phyloP scores from a whole-genome alignment of 495 filamentous ascomycete species.

The Paragyromitra xinjiangensis region DNA sequence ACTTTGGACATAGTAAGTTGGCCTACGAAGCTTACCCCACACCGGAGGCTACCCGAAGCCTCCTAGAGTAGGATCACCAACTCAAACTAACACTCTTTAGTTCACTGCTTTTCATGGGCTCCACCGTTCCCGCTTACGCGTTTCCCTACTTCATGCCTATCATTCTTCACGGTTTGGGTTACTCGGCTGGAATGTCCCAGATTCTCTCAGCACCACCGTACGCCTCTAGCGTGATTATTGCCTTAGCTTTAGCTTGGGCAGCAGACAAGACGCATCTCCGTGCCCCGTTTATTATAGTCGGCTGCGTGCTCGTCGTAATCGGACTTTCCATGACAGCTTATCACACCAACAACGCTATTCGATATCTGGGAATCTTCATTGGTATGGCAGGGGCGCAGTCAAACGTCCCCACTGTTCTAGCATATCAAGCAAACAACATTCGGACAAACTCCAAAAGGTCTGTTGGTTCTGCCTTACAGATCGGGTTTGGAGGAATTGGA shows the following conservation, averaged over 20 bases:
- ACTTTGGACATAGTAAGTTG: conserved; percentile 59
- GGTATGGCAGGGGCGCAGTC: conserved; percentile 65
- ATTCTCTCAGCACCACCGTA: conserved; percentile 63
- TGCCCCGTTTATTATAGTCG: conserved; percentile 65
- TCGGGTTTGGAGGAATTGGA: conserved; percentile 67
- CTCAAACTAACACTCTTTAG: conserved; percentile 31
- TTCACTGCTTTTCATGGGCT: conserved; percentile 62
- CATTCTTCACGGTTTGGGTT: conserved; percentile 66
- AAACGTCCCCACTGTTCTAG: conserved; percentile 66
- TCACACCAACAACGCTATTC: conserved; percentile 60
- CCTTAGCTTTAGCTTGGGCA: conserved; percentile 61
- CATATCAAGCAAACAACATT: conserved; percentile 73
- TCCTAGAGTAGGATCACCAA: neutral
- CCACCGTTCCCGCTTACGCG: conserved; percentile 63
- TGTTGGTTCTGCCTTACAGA: conserved; percentile 58
- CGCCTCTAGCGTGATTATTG: conserved; percentile 59
- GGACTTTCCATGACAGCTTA: conserved; percentile 68
- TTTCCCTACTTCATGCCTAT: conserved; percentile 65
- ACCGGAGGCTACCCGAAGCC: too few species aligned
- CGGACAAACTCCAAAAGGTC: conserved; percentile 69
- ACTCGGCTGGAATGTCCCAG: conserved; percentile 59
- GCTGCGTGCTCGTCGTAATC: conserved; percentile 63
- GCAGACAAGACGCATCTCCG: conserved; percentile 67
- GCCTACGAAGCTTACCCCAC: neutral
- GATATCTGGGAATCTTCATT: conserved; percentile 70